Evolutionary conservation across 192 early-diverging fungal species (phyloP).

Genomic region (Phycomyces blakesleeanus): DNA sequence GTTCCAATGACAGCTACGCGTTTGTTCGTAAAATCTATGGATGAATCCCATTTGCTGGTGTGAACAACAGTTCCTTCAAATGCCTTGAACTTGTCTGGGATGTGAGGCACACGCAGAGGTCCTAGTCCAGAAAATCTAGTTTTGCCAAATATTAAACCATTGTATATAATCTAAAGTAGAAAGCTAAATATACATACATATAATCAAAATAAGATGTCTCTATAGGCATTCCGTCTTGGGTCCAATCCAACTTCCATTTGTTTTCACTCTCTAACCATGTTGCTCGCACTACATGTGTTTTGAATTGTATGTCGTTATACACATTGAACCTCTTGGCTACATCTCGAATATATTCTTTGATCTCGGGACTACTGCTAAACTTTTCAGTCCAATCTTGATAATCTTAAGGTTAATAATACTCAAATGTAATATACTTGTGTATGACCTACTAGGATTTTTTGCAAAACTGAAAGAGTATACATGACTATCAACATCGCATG

Average conservation of each 20-base stretch:
- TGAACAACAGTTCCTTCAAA: constrained; percentile 35
- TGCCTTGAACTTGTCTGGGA: constrained; percentile 42
- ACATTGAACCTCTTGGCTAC: constrained; percentile 34
- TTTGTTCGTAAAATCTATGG: constrained; percentile 40
- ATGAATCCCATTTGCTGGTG: constrained; percentile 32
- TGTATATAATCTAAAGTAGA: background rate
- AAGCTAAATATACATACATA: constrained; percentile 18
- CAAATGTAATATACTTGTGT: background rate
- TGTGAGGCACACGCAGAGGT: constrained; percentile 39
- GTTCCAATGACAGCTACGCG: constrained; percentile 45
- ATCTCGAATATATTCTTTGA: constrained; percentile 35
- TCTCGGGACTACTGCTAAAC: constrained; percentile 35
- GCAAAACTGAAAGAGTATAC: constrained; percentile 39
- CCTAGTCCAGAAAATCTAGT: constrained; percentile 43
- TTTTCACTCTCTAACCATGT: constrained; percentile 33
- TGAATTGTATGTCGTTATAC: constrained; percentile 35
- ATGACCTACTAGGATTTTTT: constrained; percentile 32
- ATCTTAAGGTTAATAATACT: too few relatives aligned
- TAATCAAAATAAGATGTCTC: constrained; percentile 18
- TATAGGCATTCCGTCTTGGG: background rate
- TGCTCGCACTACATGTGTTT: constrained; percentile 32
- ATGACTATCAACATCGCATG: constrained; percentile 40
- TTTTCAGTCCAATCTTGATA: constrained; percentile 29
- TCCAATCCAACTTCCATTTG: constrained; percentile 35
- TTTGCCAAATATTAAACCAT: background rate